phyloP scores from a whole-genome alignment of 441 rosid genomes.

The Eruca vesicaria region DNA sequence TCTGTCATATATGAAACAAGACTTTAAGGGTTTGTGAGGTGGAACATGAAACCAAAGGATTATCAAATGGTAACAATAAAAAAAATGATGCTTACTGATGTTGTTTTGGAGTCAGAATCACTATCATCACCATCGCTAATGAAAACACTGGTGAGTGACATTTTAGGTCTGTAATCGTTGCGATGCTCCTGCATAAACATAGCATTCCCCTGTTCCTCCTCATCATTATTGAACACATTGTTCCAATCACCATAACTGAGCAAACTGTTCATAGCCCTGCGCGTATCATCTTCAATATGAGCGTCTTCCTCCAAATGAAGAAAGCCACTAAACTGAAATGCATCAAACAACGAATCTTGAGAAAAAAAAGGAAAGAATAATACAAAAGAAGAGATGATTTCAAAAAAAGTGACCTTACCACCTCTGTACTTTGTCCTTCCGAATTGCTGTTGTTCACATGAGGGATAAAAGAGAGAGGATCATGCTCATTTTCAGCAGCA shows the following conservation, averaged over 20 bases:
- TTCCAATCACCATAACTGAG: neutral
- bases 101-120: neutral
- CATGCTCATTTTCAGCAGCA: neutral
- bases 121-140: neutral
- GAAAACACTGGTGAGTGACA: conserved; percentile 5
- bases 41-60: too few species aligned
- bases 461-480: neutral
- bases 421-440: neutral
- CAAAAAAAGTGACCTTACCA: neutral
- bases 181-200: neutral
- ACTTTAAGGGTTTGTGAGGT: too few species aligned
- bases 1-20: too few species aligned
- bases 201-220: neutral
- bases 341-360: neutral
- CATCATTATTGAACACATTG: neutral
- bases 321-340: neutral
- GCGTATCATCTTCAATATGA: neutral
- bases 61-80: too few species aligned
- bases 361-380: neutral
- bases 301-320: neutral
- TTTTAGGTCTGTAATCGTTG: conserved; percentile 14
- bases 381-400: neutral
- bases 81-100: conserved; percentile 22
- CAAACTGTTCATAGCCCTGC: neutral
- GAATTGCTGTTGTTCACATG: neutral